Evolutionary conservation across 83 land plant genomes (phyloP).

Genomic region (Picea abies): DNA sequence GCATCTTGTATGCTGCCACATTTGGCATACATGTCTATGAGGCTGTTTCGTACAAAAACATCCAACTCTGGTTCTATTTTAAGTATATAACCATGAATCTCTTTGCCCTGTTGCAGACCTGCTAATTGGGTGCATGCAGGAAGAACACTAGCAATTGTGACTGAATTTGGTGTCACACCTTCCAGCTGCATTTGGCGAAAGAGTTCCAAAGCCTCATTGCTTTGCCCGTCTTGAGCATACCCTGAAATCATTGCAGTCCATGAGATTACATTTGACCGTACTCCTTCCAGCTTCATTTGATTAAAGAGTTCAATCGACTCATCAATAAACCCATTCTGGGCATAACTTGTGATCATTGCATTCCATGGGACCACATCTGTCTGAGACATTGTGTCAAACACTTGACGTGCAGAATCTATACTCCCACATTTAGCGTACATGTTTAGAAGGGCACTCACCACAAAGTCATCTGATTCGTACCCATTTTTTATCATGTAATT

Average conservation of each 20-base stretch:
- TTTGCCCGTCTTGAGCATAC: neutral
- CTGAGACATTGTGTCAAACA: slow-evolving; percentile 21
- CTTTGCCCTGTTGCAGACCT: neutral
- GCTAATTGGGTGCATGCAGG: neutral
- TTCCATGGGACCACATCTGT: slow-evolving; percentile 37
- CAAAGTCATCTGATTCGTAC: slow-evolving; percentile 10
- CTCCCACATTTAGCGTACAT: slow-evolving; percentile 22
- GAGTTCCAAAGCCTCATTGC: neutral
- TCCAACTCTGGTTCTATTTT: neutral
- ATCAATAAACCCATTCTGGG: neutral
- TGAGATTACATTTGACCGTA: slow-evolving; percentile 2
- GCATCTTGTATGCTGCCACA: slow-evolving; percentile 15
- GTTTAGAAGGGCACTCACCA: slow-evolving; percentile 22
- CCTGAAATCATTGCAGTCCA: slow-evolving; percentile 33
- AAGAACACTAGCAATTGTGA: neutral
- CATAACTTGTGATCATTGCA: slow-evolving; percentile 17
- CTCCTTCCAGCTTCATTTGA: neutral
- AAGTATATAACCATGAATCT: neutral
- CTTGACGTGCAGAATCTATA: slow-evolving; percentile 16
- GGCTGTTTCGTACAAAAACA: neutral
- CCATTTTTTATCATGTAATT: slow-evolving; percentile 6
- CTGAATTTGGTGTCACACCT: neutral
- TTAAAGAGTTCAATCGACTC: neutral
- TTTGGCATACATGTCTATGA: slow-evolving; percentile 22
- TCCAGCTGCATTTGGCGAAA: slow-evolving; percentile 3